A percentile compares a stretch with the other conserved stretches of the same genome.
Evolutionary conservation across 345 rosid genomes (phyloP).

Genomic region (Reutealis trisperma): DNA sequence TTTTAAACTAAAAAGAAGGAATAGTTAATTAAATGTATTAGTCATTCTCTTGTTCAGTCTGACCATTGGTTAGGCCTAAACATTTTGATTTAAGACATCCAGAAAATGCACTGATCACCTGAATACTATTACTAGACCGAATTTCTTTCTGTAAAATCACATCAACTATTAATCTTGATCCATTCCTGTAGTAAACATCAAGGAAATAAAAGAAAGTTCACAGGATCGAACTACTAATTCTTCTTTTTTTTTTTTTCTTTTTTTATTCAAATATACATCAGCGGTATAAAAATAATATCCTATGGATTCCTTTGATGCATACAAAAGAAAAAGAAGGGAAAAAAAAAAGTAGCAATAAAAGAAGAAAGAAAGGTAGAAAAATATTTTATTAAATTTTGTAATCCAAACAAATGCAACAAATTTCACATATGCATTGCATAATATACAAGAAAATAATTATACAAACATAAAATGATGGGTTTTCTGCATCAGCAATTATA

Average conservation of each 20-base stretch:
- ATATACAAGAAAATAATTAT: not conserved
- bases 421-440: constrained; percentile 2
- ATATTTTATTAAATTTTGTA: constrained; percentile 1
- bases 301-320: constrained; percentile 17
- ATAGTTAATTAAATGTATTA: too few species aligned
- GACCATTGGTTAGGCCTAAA: too few species aligned
- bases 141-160: too few species aligned
- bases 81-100: too few species aligned
- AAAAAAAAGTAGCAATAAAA: not conserved
- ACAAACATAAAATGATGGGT: constrained; percentile 2
- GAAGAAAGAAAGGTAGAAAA: constrained; percentile 8
- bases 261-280: constrained; percentile 1
- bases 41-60: too few species aligned
- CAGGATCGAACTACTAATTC: too few species aligned
- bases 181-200: not conserved
- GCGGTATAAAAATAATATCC: constrained; percentile 17
- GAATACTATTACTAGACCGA: too few species aligned
- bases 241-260: not conserved
- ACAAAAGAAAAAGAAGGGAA: not conserved
- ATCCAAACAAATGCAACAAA: constrained; percentile 22
- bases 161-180: too few species aligned
- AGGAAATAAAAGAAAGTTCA: not conserved
- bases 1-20: too few species aligned
- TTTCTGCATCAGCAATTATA: constrained; percentile 13
- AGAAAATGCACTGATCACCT: too few species aligned